Evolutionary conservation across 2,329 filamentous ascomycete species (phyloP).

Genomic region (Aspergillus pseudotamarii): DNA sequence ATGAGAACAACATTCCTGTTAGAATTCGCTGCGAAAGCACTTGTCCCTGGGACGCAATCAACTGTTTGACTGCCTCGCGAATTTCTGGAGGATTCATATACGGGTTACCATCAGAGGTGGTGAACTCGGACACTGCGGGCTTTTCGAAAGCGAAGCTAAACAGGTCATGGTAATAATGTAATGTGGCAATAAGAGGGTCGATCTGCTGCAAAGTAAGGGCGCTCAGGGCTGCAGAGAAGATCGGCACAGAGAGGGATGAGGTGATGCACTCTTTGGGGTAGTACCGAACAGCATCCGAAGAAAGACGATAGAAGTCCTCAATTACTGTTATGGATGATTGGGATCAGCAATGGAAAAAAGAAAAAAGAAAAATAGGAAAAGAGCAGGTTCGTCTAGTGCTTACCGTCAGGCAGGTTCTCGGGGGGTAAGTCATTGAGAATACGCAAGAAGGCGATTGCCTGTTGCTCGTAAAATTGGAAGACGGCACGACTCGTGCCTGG

Average conservation of each 20-base stretch:
- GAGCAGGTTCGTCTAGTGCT: slow-evolving; percentile 24
- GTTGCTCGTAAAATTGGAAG: slow-evolving; percentile 91
- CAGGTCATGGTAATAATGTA: slow-evolving; percentile 91
- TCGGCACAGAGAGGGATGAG: slow-evolving; percentile 76
- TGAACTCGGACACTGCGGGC: slow-evolving; percentile 56
- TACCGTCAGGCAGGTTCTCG: slow-evolving; percentile 72
- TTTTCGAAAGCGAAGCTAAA: slow-evolving; percentile 84
- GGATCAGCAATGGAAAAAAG: slow-evolving; percentile 13
- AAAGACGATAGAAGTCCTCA: slow-evolving; percentile 93
- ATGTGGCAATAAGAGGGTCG: slow-evolving; percentile 84
- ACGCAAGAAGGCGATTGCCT: slow-evolving; percentile 85
- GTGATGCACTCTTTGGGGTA: slow-evolving; percentile 83
- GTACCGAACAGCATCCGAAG: slow-evolving; percentile 89
- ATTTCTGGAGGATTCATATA: slow-evolving; percentile 69
- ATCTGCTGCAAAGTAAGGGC: slow-evolving; percentile 87
- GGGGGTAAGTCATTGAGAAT: slow-evolving; percentile 83
- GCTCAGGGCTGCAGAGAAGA: slow-evolving; percentile 84
- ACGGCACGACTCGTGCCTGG: slow-evolving; percentile 81
- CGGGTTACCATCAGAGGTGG: slow-evolving; percentile 63
- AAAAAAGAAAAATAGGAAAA: not conserved
- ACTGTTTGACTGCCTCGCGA: slow-evolving; percentile 70
- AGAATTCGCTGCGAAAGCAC: slow-evolving; percentile 83
- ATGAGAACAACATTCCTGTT: slow-evolving; percentile 99
- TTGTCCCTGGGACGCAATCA: slow-evolving; percentile 72
- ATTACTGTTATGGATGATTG: slow-evolving; percentile 60